Evolutionary conservation across 2,329 filamentous ascomycete species (phyloP), one percentile per base, ranked within the genome.

Genomic region (Mycosphaerella arachidis): DNA sequence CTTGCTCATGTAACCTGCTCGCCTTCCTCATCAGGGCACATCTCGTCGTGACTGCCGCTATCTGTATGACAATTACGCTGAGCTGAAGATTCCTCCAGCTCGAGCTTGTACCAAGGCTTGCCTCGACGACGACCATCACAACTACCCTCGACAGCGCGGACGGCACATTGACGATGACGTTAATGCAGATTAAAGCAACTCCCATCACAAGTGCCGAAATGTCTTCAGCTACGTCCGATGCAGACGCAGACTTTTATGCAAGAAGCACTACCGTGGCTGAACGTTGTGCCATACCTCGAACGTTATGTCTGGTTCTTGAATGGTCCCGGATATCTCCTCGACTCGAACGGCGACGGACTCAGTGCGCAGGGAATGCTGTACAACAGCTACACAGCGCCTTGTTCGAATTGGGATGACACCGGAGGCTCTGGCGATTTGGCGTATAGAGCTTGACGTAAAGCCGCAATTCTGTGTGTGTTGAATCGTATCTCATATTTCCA

Each of bases 211-310:
- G 37, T 40, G 7, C 37, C 3, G 37, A 40, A 1, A 24, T 24
- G 24, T 24, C 24, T 24, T 24, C 24, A 24, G 24, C 24, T 16
- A 30, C 35, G 6, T 35, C 73, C 35, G 74, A 77, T 13, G 71
- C 78, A 59, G 73, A 77, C 57, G 68, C 54, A 73, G 61, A 58
- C 63, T 30, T 86, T 85, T 76, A 71, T 87, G 61, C 59, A 71
- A 56, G 68, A 75, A 8, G 75, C 81, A 60, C 74, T 77, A 56
- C 69, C 71, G 0, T 78, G 73, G 69, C 66, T 79, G 55, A 76
- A 79, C 60, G 63, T 65, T 18, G 68, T 72, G 50, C 53, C 62
- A 16, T 74, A 70, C 58, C 71, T 80, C n/a, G 73, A 74, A 57
- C 65, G 75, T 12, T 79, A 79, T 62, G 65, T 67, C 16, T 72